These are phyloP conservation scores for Kurtzmaniella natalensis DNA, from an alignment of 1,139 yeast genomes.

Conservation along the genomic window DNA sequence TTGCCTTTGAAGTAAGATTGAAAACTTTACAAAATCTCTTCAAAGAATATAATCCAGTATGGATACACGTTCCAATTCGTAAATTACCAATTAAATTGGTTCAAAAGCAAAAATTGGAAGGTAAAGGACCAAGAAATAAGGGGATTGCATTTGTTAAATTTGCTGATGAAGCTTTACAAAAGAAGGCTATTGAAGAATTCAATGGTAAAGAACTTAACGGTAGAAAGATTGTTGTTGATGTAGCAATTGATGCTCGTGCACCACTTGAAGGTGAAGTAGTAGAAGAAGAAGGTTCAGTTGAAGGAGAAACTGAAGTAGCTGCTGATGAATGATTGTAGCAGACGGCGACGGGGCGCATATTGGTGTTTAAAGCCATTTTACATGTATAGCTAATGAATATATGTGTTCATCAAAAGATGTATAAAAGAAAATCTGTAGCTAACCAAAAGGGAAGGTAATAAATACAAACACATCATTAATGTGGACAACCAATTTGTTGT, in stretches of 20 bases:
- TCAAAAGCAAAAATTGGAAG: conserved; percentile 33
- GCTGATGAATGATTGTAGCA: too few species aligned
- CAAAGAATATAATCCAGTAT: conserved; percentile 44
- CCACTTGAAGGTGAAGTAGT: conserved; percentile 18
- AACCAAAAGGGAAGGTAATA: too few species aligned
- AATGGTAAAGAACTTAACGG: conserved; percentile 51
- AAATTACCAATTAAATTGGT: conserved; percentile 38
- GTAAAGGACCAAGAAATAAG: conserved; percentile 44
- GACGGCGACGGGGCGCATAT: too few species aligned
- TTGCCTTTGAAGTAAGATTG: conserved; percentile 45
- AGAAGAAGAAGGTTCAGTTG: conserved; percentile 6
- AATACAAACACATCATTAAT: too few species aligned
- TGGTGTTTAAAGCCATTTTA: too few species aligned
- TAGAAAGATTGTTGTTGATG: conserved; percentile 49
- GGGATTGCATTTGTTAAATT: conserved; percentile 64
- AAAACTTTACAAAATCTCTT: conserved; percentile 43
- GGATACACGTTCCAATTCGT: conserved; percentile 56
- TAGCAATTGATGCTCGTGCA: conserved; percentile 49
- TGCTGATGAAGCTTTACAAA: conserved; percentile 42
- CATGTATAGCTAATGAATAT: too few species aligned
- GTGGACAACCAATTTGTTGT: too few species aligned
- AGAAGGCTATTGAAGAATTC: conserved; percentile 46
- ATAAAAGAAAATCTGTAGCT: too few species aligned
- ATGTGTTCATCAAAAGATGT: too few species aligned
- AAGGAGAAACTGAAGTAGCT: conserved; percentile 6